Base-by-base conservation (phyloP, 352 stramenopile genomes). In the Pythium brassicae region DNA sequence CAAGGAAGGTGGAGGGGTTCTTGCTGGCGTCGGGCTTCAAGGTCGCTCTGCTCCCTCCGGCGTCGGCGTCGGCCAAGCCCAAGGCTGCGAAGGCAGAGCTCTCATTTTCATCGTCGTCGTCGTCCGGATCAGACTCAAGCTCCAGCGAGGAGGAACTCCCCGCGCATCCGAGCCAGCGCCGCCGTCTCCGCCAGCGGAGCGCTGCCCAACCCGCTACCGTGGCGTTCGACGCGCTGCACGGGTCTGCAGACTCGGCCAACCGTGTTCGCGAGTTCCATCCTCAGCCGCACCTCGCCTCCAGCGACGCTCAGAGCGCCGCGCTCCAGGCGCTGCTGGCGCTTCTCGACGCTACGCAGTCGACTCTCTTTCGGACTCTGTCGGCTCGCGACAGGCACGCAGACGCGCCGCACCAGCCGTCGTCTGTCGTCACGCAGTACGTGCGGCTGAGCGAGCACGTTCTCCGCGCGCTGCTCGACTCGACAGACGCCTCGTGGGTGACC, bases 1-100 rank as follows among this genome's bases (percentile, higher is more conserved):
- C 65, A 14, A 68, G 49, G 9, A 72, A 61, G 43, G 67, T 85
- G 32, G 62, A 77, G 61, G 70, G 69, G 11, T 59, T 81, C 5
- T 61, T 87, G 22, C 60, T 71, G 15, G 66, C 70, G 0, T 75
- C 65, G 35, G 71, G 74, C 19, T 74, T 86, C 44, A 22, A 69
- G 19, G 45, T 56, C 20, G 25, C 22, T 2, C 47, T 61, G 34
- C 12, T 55, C 8, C 7, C 34, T 8, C 20, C 48, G 9, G 40
- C 44, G 19, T 26, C 23, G 8, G 6, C n/a, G 22, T 35, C 39
- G 3, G 47, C 34, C 20, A 53, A 27, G 20, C 1, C 20, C 11
- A 47, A 25, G 15, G 12, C 26, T 29, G 19, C 45, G 23, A 5
- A 54, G 26, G 23, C 47, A 4, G 27, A 5, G 7, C 20, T 7